A percentile compares a stretch with the other conserved stretches of the same genome.
phyloP scores from a whole-genome alignment of 2,329 filamentous ascomycete genomes.

The Hypomyces rosellus region DNA sequence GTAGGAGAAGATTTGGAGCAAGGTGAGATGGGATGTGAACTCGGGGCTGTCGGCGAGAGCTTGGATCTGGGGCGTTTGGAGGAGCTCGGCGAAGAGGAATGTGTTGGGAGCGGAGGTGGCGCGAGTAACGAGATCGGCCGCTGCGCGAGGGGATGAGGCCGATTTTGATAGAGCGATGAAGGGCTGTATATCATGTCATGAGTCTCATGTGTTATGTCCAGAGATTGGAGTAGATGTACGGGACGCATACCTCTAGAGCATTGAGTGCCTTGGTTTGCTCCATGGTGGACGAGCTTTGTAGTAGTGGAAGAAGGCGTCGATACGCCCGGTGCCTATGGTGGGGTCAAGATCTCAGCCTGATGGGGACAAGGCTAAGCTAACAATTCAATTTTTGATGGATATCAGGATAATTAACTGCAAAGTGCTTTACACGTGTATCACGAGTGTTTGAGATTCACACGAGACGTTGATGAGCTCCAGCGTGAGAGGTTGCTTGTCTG shows the following conservation, averaged over 20 bases:
- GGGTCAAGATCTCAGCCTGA: conserved; percentile 9
- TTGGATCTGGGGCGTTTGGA: conserved; percentile 73
- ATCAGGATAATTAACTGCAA: not conserved
- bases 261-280: conserved; percentile 65
- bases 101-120: conserved; percentile 87
- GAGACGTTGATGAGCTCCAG: not conserved
- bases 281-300: conserved; percentile 42
- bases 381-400: not conserved
- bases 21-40: conserved; percentile 55
- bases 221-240: not conserved
- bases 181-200: conserved; percentile 55
- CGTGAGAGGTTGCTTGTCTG: not conserved
- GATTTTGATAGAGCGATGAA: conserved; percentile 85
- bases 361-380: conserved; percentile 1
- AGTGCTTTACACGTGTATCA: conserved; percentile 5
- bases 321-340: conserved; percentile 1
- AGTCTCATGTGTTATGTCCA: not conserved
- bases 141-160: conserved; percentile 74
- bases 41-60: conserved; percentile 57
- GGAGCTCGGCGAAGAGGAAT: conserved; percentile 90
- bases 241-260: conserved; percentile 50
- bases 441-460: conserved; percentile 9
- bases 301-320: conserved; percentile 1
- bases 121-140: conserved; percentile 77
- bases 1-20: conserved; percentile 87